Percentiles rank a stretch among this genome's conserved stretches.
These are phyloP conservation scores for Vaccinium myrtillus DNA, from an alignment of 148 eudicot species.

Conservation along the genomic window DNA sequence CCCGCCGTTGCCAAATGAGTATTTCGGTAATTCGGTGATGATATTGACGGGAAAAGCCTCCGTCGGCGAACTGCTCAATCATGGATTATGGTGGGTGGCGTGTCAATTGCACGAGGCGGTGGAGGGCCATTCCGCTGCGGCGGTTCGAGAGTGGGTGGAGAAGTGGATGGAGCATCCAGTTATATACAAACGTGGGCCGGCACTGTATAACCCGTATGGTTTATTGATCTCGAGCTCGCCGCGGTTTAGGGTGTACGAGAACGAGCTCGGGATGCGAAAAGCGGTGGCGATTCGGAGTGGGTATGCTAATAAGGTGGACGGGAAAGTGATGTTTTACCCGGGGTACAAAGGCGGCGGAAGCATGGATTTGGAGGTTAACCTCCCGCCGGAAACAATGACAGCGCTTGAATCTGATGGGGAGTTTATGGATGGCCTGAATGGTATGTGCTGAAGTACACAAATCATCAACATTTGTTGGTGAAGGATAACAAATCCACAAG, in stretches of 20 bases:
- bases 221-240: constrained; percentile 28
- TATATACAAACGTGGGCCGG: constrained; percentile 4
- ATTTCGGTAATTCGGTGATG: constrained; percentile 22
- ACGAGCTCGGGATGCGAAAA: constrained; percentile 28
- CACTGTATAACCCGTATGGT: constrained; percentile 16
- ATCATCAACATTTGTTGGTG: neutral
- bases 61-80: neutral
- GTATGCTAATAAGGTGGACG: constrained; percentile 25
- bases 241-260: constrained; percentile 27
- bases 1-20: constrained; percentile 23
- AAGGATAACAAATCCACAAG: too few species aligned
- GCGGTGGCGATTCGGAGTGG: constrained; percentile 30
- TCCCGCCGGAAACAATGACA: constrained; percentile 16
- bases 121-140: constrained; percentile 12
- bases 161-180: constrained; percentile 14
- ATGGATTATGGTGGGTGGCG: neutral
- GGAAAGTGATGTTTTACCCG: constrained; percentile 26
- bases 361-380: constrained; percentile 33
- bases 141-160: constrained; percentile 5
- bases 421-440: constrained; percentile 9
- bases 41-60: neutral
- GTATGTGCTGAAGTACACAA: neutral
- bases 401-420: constrained; percentile 21
- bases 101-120: neutral
- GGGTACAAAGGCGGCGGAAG: constrained; percentile 23